Percentiles rank a stretch among this genome's conserved stretches.
Evolutionary conservation across 306 rosid species (phyloP).

Genomic region (Quillaja saponaria): DNA sequence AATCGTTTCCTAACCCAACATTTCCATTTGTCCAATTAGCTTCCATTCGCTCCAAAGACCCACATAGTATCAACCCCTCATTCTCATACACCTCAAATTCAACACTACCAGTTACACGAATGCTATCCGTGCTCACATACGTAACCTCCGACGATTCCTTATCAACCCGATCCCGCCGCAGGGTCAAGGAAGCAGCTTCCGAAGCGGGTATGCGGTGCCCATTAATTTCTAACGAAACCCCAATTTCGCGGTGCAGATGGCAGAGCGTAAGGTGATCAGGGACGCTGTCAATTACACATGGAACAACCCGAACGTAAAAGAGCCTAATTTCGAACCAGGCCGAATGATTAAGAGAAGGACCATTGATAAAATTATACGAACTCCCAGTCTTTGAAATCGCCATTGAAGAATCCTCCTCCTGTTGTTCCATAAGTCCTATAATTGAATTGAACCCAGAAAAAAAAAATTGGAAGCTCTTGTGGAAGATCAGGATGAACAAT

Average conservation of each 20-base stretch:
- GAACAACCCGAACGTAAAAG: slow-evolving; percentile 71
- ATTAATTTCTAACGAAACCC: slow-evolving; percentile 63
- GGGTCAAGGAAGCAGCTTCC: slow-evolving; percentile 44
- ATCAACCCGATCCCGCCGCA: slow-evolving; percentile 69
- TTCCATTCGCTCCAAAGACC: slow-evolving; percentile 72
- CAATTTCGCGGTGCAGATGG: slow-evolving; percentile 60
- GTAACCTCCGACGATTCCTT: slow-evolving; percentile 77
- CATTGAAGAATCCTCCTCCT: slow-evolving; percentile 39
- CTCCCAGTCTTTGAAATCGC: slow-evolving; percentile 38
- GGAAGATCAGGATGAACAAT: not conserved
- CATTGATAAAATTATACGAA: slow-evolving; percentile 39
- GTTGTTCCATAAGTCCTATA: slow-evolving; percentile 46
- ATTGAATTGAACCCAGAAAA: not conserved
- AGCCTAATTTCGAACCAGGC: slow-evolving; percentile 63
- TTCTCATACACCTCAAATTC: slow-evolving; percentile 85
- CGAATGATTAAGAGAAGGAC: slow-evolving; percentile 45
- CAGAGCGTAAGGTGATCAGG: slow-evolving; percentile 63
- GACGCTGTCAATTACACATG: slow-evolving; percentile 54
- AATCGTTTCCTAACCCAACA: slow-evolving; percentile 40
- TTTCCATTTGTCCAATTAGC: slow-evolving; percentile 54
- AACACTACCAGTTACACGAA: slow-evolving; percentile 59
- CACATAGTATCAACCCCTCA: slow-evolving; percentile 69
- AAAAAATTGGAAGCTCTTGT: not conserved
- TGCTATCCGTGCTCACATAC: slow-evolving; percentile 80
- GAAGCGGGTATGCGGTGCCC: slow-evolving; percentile 51